These are phyloP conservation scores for Ophiocordyceps unilateralis DNA, from an alignment of 2,329 filamentous ascomycete genomes.

Conservation along the genomic window DNA sequence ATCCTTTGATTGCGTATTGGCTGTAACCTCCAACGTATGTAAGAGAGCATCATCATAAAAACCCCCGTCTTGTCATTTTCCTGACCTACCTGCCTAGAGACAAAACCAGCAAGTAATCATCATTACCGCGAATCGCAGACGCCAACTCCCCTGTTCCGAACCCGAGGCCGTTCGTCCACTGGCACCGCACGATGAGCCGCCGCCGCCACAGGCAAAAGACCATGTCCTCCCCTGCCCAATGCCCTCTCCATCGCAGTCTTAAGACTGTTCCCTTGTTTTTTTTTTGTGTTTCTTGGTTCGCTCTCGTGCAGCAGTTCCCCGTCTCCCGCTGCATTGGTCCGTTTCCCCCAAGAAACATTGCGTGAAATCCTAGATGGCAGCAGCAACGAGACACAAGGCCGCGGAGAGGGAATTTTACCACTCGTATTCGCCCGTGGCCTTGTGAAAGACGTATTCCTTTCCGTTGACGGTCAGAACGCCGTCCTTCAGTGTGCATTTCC, in stretches of 20 bases:
- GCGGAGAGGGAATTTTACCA: constrained; percentile 48
- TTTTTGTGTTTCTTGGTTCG: neutral
- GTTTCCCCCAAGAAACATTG: neutral
- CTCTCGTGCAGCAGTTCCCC: neutral
- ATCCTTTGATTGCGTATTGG: too few species aligned
- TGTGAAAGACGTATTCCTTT: constrained; percentile 96
- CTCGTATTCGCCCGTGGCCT: constrained; percentile 92
- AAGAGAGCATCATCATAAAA: neutral
- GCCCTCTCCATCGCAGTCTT: neutral
- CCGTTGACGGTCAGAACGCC: constrained; percentile 85
- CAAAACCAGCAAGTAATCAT: neutral
- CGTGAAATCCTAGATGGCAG: neutral
- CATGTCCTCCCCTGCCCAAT: neutral
- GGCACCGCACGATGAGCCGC: too few species aligned
- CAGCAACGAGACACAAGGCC: too few species aligned
- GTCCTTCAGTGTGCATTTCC: constrained; percentile 97
- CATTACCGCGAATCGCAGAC: neutral
- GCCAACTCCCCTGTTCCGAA: neutral
- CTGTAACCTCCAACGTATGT: too few species aligned
- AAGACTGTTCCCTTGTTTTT: too few species aligned
- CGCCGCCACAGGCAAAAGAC: neutral
- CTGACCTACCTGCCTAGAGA: neutral
- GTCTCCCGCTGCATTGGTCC: neutral
- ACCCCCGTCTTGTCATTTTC: neutral
- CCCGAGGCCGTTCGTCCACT: neutral